Percentiles rank a stretch among this genome's conserved stretches.
phyloP scores from a whole-genome alignment of 2,329 filamentous ascomycete species.

The Fusarium longipes region DNA sequence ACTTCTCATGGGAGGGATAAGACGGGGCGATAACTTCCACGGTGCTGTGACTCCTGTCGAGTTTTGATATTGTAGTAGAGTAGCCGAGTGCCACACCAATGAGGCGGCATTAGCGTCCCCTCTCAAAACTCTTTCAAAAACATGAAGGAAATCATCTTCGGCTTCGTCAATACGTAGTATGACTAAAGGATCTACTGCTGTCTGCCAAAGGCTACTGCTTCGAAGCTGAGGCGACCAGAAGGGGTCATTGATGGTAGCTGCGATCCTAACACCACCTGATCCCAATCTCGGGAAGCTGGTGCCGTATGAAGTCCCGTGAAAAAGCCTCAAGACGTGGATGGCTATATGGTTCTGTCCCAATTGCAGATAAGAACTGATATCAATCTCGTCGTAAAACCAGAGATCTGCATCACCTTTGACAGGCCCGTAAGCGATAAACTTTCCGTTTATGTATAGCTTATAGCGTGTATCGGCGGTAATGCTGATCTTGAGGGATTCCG shows the following conservation, averaged over 20 bases:
- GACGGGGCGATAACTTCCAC: background rate
- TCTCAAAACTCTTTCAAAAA: background rate
- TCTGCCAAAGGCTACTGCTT: background rate
- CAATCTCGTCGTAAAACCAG: slow-evolving; percentile 1
- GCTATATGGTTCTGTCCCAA: background rate
- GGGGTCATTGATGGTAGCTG: rapidly evolving
- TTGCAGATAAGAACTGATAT: background rate
- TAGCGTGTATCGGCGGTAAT: slow-evolving; percentile 4
- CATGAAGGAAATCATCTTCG: slow-evolving; percentile 7
- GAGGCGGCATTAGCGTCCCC: background rate
- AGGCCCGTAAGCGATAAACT: background rate
- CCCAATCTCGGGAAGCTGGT: background rate
- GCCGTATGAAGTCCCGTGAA: background rate
- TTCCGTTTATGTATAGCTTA: background rate
- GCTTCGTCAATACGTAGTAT: background rate
- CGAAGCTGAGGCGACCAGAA: background rate
- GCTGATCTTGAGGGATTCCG: background rate
- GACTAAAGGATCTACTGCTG: background rate
- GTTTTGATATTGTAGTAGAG: background rate
- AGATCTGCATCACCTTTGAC: background rate
- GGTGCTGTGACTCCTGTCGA: background rate
- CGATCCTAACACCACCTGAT: background rate
- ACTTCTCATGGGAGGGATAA: background rate
- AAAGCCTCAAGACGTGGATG: background rate
- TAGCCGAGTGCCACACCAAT: background rate